These are phyloP conservation scores for Paraconiothyrium sp. DNA, from an alignment of 2,329 filamentous ascomycete genomes.

Conservation along the genomic window DNA sequence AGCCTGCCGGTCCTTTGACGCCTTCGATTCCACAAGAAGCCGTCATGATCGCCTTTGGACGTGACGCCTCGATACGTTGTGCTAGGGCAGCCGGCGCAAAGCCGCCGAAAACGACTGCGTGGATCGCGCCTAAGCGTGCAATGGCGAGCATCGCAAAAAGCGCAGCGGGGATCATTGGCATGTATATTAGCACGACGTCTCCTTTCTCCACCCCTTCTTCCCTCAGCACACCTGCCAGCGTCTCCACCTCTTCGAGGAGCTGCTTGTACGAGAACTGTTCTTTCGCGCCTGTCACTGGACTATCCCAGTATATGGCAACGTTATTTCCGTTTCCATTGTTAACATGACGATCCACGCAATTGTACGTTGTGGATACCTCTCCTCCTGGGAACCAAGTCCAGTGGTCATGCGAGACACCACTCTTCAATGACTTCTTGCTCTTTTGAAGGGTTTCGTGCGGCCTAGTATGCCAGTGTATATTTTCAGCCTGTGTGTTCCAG, in stretches of 20 bases:
- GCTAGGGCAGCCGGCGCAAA: constrained; percentile 84
- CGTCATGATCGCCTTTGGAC: constrained; percentile 80
- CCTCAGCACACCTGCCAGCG: constrained; percentile 80
- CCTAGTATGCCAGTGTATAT: constrained; percentile 82
- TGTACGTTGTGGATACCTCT: constrained; percentile 90
- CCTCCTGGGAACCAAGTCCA: constrained; percentile 94
- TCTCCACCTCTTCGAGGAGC: constrained; percentile 81
- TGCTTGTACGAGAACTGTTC: constrained; percentile 77
- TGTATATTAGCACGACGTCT: constrained; percentile 91
- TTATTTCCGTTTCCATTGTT: constrained; percentile 73
- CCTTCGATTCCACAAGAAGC: constrained; percentile 94
- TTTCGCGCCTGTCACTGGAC: constrained; percentile 79
- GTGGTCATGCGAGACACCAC: constrained; percentile 71
- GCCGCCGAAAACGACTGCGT: constrained; percentile 92
- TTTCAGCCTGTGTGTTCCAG: constrained; percentile 78
- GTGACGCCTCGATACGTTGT: constrained; percentile 86
- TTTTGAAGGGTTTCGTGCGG: constrained; percentile 70
- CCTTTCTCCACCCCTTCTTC: constrained; percentile 85
- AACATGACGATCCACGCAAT: constrained; percentile 92
- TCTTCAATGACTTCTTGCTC: constrained; percentile 70
- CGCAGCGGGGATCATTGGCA: constrained; percentile 95
- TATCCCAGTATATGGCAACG: constrained; percentile 86
- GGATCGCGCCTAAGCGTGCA: constrained; percentile 83
- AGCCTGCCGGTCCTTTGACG: constrained; percentile 79
- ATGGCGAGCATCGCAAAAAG: constrained; percentile 87